A percentile compares a stretch with the other conserved stretches of the same genome.
These are phyloP conservation scores for Fusarium protoensiforme DNA, from an alignment of 2,329 filamentous ascomycete genomes.

Conservation along the genomic window DNA sequence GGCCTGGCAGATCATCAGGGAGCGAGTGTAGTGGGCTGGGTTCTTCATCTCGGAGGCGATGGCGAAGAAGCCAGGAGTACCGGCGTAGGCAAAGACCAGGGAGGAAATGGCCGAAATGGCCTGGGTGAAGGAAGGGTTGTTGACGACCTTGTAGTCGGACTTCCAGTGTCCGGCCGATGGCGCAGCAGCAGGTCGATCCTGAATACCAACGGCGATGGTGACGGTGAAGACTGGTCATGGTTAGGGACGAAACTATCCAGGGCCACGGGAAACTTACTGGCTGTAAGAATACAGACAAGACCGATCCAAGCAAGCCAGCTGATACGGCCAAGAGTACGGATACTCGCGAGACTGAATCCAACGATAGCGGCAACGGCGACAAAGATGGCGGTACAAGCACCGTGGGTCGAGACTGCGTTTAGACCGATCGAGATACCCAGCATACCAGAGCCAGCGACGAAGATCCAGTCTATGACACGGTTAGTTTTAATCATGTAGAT, in stretches of 20 bases:
- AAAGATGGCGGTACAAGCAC: conserved; percentile 53
- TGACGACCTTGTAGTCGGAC: conserved; percentile 46
- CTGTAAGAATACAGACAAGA: conserved; percentile 33
- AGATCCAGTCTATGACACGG: conserved; percentile 21
- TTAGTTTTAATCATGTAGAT: neutral
- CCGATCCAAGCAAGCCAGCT: conserved; percentile 48
- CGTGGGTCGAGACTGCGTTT: conserved; percentile 54
- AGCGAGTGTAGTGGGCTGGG: conserved; percentile 41
- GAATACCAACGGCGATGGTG: conserved; percentile 35
- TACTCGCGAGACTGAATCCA: conserved; percentile 46
- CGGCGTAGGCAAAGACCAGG: conserved; percentile 52
- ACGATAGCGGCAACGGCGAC: conserved; percentile 49
- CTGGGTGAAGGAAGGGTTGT: conserved; percentile 45
- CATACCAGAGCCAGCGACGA: conserved; percentile 31
- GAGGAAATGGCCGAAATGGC: conserved; percentile 47
- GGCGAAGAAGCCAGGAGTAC: conserved; percentile 49
- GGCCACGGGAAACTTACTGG: conserved; percentile 9
- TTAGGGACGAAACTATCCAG: neutral
- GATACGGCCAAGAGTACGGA: conserved; percentile 47
- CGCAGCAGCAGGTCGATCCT: conserved; percentile 30
- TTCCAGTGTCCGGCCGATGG: conserved; percentile 38
- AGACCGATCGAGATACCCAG: conserved; percentile 51
- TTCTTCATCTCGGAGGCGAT: conserved; percentile 48
- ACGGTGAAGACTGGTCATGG: conserved; percentile 28
- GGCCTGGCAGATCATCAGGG: conserved; percentile 40